These are phyloP conservation scores for Elaeagnus macrophylla DNA, from an alignment of 306 rosid genomes.

Conservation along the genomic window DNA sequence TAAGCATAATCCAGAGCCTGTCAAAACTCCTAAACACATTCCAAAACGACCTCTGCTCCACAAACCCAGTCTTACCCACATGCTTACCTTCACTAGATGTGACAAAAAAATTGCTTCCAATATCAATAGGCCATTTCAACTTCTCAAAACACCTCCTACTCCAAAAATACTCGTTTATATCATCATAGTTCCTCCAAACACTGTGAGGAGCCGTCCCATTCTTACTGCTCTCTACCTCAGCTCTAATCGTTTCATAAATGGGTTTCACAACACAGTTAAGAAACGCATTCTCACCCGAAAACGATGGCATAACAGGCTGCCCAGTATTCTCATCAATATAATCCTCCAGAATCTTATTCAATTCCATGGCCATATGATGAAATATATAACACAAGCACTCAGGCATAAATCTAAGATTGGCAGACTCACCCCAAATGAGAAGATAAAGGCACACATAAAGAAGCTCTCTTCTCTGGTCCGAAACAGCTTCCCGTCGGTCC, in stretches of 20 bases:
- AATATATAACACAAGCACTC: conserved; percentile 81
- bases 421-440: conserved; percentile 94
- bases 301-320: conserved; percentile 67
- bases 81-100: conserved; percentile 43
- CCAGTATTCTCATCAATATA: conserved; percentile 84
- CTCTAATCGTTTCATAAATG: conserved; percentile 60
- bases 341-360: conserved; percentile 74
- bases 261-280: conserved; percentile 67
- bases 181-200: conserved; percentile 91
- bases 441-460: conserved; percentile 73
- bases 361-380: conserved; percentile 78
- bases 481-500: conserved; percentile 26
- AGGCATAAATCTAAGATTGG: conserved; percentile 69
- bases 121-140: conserved; percentile 79
- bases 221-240: conserved; percentile 68
- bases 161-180: conserved; percentile 91
- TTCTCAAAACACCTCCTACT: conserved; percentile 79
- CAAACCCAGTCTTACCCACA: conserved; percentile 96
- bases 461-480: conserved; percentile 72
- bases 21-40: conserved; percentile 80
- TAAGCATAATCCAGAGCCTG: conserved; percentile 80
- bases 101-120: conserved; percentile 69
- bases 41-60: conserved; percentile 93
- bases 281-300: conserved; percentile 71
- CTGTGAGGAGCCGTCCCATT: conserved; percentile 81